These are phyloP conservation scores for Penicillium lividum DNA, from an alignment of 495 filamentous ascomycete species.

Conservation along the genomic window DNA sequence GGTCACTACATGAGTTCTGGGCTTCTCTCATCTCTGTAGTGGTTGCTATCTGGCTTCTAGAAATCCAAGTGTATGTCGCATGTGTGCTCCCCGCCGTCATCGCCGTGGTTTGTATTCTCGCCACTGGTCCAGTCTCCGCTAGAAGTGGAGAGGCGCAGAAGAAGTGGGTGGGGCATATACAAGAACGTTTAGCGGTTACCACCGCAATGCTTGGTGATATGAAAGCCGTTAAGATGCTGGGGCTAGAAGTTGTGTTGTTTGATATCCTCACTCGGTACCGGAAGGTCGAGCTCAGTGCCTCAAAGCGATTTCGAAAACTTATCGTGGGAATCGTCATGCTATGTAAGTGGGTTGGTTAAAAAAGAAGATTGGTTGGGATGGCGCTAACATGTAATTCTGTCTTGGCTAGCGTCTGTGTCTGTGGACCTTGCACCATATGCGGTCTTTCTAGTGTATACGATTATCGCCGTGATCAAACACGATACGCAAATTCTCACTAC, in stretches of 20 bases:
- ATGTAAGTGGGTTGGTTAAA: neutral
- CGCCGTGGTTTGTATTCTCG: neutral
- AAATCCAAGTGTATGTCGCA: slow-evolving; percentile 49
- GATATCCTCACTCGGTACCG: neutral
- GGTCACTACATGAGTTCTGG: slow-evolving; percentile 50
- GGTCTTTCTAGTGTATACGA: slow-evolving; percentile 40
- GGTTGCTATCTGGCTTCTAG: slow-evolving; percentile 54
- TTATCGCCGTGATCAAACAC: slow-evolving; percentile 42
- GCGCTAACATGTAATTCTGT: neutral
- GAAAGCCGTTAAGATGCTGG: slow-evolving; percentile 15
- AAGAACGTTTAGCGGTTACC: slow-evolving; percentile 8
- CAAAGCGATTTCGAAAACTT: slow-evolving; percentile 6
- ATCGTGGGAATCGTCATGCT: slow-evolving; percentile 1
- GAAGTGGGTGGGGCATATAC: slow-evolving; percentile 4
- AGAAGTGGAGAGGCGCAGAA: neutral
- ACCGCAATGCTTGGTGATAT: slow-evolving; percentile 1
- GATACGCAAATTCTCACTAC: slow-evolving; percentile 42
- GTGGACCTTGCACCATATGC: slow-evolving; percentile 34
- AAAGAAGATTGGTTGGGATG: no score
- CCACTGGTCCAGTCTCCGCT: slow-evolving; percentile 1
- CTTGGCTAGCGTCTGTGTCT: slow-evolving; percentile 14
- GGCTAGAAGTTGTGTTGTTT: neutral
- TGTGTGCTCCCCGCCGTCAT: slow-evolving; percentile 48
- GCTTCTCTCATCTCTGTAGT: slow-evolving; percentile 51
- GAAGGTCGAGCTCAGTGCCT: slow-evolving; percentile 2